Conservation (phyloP, 208 protist species). For the Acanthamoeba rhysodes region DNA sequence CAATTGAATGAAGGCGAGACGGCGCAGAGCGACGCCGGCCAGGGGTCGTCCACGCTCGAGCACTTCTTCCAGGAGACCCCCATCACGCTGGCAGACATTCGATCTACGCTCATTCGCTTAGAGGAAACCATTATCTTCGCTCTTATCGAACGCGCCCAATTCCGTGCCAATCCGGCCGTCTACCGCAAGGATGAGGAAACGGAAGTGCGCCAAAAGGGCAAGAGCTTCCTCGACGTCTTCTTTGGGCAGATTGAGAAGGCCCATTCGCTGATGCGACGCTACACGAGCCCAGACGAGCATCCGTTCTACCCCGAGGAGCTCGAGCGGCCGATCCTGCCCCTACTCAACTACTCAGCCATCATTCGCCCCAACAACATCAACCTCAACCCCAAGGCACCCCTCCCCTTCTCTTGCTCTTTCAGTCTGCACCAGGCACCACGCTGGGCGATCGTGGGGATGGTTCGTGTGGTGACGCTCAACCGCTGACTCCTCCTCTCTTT, state of each 20-base stretch:
- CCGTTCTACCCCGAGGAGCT: constrained; percentile 84
- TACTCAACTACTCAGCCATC: constrained; percentile 73
- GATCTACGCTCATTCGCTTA: constrained; percentile 80
- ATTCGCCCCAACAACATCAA: constrained; percentile 86
- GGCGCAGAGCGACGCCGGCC: neutral
- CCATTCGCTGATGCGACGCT: constrained; percentile 83
- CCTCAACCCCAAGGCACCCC: constrained; percentile 79
- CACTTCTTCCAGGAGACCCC: constrained; percentile 71
- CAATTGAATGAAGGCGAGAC: neutral
- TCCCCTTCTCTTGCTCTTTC: neutral
- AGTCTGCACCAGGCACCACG: neutral
- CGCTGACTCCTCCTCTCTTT: neutral
- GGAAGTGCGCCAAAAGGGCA: neutral
- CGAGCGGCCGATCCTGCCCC: constrained; percentile 77
- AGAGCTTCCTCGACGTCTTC: constrained; percentile 85
- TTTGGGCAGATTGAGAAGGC: constrained; percentile 82
- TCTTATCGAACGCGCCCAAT: constrained; percentile 89
- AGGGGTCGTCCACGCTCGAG: constrained; percentile 41
- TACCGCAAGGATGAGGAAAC: constrained; percentile 63
- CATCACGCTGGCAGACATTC: constrained; percentile 82
- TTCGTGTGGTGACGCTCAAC: too few relatives aligned
- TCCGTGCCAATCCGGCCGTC: constrained; percentile 77
- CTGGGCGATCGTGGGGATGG: neutral
- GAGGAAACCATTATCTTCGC: constrained; percentile 90
- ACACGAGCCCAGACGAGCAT: constrained; percentile 87